Percentiles rank a stretch among this genome's conserved stretches.
Evolutionary conservation across 352 stramenopile species (phyloP).

Genomic region (Globisporangium yorkense): DNA sequence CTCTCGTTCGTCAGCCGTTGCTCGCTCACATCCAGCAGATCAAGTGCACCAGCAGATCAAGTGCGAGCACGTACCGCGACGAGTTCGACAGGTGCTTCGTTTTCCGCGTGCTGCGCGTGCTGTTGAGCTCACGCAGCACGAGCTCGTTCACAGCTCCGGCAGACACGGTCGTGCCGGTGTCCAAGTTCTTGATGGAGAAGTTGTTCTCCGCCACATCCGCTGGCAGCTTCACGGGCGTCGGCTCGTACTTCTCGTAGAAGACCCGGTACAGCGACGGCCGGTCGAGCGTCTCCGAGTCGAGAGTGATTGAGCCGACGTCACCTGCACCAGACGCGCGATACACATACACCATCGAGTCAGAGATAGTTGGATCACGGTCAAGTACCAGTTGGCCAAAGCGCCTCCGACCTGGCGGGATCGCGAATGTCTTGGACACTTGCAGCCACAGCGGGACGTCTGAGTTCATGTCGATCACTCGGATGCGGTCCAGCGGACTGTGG

Average conservation of each 20-base stretch:
- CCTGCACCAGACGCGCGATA: constrained; percentile 11
- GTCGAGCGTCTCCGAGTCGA: constrained; percentile 78
- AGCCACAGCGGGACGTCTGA: constrained; percentile 72
- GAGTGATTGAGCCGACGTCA: constrained; percentile 70
- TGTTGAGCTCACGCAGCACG: constrained; percentile 65
- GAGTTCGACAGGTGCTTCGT: constrained; percentile 57
- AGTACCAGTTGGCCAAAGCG: neutral
- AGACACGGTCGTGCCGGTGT: constrained; percentile 73
- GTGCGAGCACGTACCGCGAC: constrained; percentile 29
- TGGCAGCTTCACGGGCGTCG: constrained; percentile 52
- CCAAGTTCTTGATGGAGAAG: constrained; percentile 78
- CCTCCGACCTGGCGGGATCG: constrained; percentile 55
- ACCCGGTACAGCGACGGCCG: constrained; percentile 77
- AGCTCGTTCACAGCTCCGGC: constrained; percentile 73
- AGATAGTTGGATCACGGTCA: neutral
- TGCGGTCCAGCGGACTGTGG: constrained; percentile 72
- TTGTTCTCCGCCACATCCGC: constrained; percentile 47
- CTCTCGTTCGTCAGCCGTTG: neutral
- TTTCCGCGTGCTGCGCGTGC: constrained; percentile 35
- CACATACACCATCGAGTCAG: neutral
- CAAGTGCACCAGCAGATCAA: neutral
- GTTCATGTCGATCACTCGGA: constrained; percentile 85
- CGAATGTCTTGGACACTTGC: constrained; percentile 84
- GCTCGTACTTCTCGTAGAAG: constrained; percentile 86
- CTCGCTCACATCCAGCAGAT: neutral